phyloP scores from a whole-genome alignment of 805 yeast species.

The Yarrowia hollandica region DNA sequence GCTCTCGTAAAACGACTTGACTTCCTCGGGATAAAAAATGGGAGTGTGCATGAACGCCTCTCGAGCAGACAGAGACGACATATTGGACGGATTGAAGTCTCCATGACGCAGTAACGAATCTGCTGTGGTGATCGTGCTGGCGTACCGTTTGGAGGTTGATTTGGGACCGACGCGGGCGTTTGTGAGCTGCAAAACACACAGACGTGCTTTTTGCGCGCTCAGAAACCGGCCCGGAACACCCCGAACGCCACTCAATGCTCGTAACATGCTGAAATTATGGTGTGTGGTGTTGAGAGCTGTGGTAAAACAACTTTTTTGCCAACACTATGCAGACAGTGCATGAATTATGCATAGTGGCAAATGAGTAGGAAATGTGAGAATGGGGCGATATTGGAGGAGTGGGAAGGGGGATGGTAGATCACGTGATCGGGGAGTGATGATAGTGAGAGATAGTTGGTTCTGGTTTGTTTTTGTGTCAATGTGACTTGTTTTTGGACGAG shows the following conservation, averaged over 20 bases:
- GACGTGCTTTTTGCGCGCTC: not conserved
- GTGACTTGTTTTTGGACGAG: no score
- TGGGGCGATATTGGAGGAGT: not conserved
- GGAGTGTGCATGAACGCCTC: slow-evolving; percentile 10
- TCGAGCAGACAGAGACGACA: not conserved
- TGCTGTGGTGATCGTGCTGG: slow-evolving; percentile 2
- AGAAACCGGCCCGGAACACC: not conserved
- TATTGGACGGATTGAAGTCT: not conserved
- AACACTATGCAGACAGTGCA: not conserved
- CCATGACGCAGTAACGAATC: not conserved
- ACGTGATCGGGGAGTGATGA: not conserved
- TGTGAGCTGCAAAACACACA: no score
- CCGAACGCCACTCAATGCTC: not conserved
- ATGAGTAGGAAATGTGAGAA: not conserved
- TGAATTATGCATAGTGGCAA: not conserved
- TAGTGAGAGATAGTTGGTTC: not conserved
- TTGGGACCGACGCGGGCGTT: no score
- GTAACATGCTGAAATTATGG: not conserved
- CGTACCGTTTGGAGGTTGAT: no score
- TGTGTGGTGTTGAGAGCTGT: not conserved
- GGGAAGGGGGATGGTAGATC: not conserved
- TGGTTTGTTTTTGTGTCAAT: no score
- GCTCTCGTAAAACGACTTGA: slow-evolving; percentile 11
- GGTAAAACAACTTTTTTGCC: not conserved
- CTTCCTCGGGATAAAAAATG: slow-evolving; percentile 3